These are phyloP conservation scores for Dioszegia crocea DNA, from an alignment of 768 basidiomycete species.

Conservation along the genomic window DNA sequence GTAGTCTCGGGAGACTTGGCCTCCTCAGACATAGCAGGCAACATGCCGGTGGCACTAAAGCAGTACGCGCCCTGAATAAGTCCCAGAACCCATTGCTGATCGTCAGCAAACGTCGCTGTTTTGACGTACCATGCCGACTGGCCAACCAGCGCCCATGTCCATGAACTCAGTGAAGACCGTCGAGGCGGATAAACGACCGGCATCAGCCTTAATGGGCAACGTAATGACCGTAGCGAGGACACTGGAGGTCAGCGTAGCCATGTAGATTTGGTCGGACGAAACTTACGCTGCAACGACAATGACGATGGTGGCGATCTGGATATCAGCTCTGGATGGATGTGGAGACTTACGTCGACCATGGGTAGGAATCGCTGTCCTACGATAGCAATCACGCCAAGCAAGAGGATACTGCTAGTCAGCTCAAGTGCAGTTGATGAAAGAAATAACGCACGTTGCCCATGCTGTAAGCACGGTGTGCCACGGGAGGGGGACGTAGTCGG, in stretches of 20 bases:
- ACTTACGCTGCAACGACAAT: constrained; percentile 55
- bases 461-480: constrained; percentile 62
- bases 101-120: background rate
- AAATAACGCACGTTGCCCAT: constrained; percentile 53
- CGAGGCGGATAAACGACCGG: background rate
- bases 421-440: background rate
- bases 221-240: constrained; percentile 57
- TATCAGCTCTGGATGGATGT: background rate
- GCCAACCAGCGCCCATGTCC: constrained; percentile 61
- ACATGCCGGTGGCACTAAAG: constrained; percentile 62
- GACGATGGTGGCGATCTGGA: constrained; percentile 58
- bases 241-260: constrained; percentile 2
- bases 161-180: constrained; percentile 52
- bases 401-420: constrained; percentile 16
- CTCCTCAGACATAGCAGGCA: constrained; percentile 66
- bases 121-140: constrained; percentile 57
- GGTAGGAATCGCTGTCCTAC: constrained; percentile 59
- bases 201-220: constrained; percentile 54
- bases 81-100: constrained; percentile 58
- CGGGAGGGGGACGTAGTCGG: constrained; percentile 57
- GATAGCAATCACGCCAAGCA: constrained; percentile 57
- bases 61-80: constrained; percentile 56
- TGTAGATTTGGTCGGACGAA: background rate
- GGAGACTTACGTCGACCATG: constrained; percentile 54
- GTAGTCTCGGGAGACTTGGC: constrained; percentile 58